These are phyloP conservation scores for Candida buenavistaensis DNA, from an alignment of 1,139 yeast species.

Conservation along the genomic window DNA sequence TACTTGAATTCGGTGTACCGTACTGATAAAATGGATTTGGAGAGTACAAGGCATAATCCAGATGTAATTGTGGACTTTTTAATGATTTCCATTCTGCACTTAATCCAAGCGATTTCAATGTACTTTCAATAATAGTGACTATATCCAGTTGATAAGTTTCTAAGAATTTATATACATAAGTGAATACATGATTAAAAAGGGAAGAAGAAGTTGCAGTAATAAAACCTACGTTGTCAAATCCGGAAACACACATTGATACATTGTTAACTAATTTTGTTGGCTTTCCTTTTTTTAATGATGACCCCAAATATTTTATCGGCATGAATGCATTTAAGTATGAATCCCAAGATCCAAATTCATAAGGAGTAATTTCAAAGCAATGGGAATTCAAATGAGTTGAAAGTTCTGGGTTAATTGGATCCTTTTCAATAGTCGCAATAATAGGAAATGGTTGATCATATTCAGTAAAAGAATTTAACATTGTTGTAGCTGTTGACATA, in stretches of 20 bases:
- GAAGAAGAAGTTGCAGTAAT: constrained; percentile 74
- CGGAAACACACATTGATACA: constrained; percentile 45
- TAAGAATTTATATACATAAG: constrained; percentile 45
- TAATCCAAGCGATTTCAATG: constrained; percentile 50
- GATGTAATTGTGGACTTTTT: constrained; percentile 32
- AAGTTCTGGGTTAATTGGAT: constrained; percentile 20
- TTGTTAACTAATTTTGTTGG: constrained; percentile 22
- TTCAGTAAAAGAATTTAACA: constrained; percentile 19
- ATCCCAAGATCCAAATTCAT: constrained; percentile 73
- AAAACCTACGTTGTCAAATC: constrained; percentile 74
- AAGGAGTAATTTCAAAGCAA: constrained; percentile 59
- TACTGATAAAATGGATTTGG: constrained; percentile 72
- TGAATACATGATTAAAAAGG: constrained; percentile 57
- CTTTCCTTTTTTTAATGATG: constrained; percentile 37
- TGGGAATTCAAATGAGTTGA: constrained; percentile 29
- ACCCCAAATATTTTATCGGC: constrained; percentile 55
- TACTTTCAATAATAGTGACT: constrained; percentile 40
- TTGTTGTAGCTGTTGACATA: constrained; percentile 20
- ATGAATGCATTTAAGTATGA: constrained; percentile 49
- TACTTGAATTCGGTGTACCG: constrained; percentile 10
- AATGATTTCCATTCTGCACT: constrained; percentile 23
- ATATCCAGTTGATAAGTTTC: constrained; percentile 39
- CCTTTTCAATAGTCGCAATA: constrained; percentile 35
- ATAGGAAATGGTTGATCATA: constrained; percentile 45
- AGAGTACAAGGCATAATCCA: constrained; percentile 68